Base-by-base conservation (phyloP, 345 rosid species). In the Laguncularia racemosa region DNA sequence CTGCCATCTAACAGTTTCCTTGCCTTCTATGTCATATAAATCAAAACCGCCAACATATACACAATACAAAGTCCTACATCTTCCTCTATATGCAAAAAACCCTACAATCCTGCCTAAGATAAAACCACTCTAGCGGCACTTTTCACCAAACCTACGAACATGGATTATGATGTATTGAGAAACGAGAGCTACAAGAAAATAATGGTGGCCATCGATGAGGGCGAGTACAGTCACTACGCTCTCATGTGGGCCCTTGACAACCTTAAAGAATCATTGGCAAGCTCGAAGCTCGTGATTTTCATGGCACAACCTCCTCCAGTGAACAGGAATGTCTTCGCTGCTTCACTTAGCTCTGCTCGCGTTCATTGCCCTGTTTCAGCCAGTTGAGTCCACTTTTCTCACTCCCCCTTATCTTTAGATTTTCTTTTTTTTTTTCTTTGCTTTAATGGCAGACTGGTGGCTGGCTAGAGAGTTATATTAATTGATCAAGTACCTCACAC, bases 161-260 rank as follows among this genome's bases (percentile, higher is more conserved):
- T 33, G 40, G 40, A 33, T 6, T 33, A 9, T 33, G 11, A 9
- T 33, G 11, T 7, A 33, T 33, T 33, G 9, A 60, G 68, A 65
- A 60, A 58, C 6, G 62, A 60, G 56, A 14, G 3, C 16, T 61
- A 48, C 23, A 73, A 23, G 61, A 73, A 68, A 60, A 69, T 79
- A 71, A 76, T 75, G 79, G 66, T 77, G 61, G 84, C 76, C 1
- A 48, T 75, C 17, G 88, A 79, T 28, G 84, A 77, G 55, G 63
- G 83, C 46, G 88, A 79, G 21, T 62, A n/a, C 51, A 76, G 84
- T 65, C 64, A 76, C 65, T 60, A 74, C 46, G 82, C 84, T 5
- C 81, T 82, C 12, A 53, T 64, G 44, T 79, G 82, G 88, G 62
- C 56, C 9, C 82, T 79, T 19, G 76, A 82, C 50, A 57, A 79